Base-by-base conservation (phyloP, 768 basidiomycete species). In the Harrya chromipes region DNA sequence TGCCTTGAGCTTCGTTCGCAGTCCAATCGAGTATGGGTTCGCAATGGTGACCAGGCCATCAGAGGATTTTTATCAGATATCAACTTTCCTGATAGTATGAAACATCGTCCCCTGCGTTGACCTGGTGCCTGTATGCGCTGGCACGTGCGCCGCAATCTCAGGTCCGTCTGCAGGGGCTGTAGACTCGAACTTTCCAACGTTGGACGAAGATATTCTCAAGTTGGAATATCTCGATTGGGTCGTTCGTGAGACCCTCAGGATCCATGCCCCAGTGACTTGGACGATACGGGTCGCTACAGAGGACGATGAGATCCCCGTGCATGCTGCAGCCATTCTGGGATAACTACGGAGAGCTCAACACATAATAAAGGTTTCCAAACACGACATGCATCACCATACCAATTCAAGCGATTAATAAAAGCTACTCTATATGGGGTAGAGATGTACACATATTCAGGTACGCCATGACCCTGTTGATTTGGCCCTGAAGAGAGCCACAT, bases 41-140 rank as follows among this genome's bases (percentile, higher is more conserved):
- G n/a, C n/a, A 51, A 72, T 72, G n/a, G 73, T 87, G 71, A 73
- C 77, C 11, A 72, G 26, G n/a, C n/a, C 77, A 33, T 65, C 72
- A n/a, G 83, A 87, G 53, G 74, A 80, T 2, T 67, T 82, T 20
- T 81, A 74, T 55, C 85, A 84, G 55, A 84, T 85, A 52, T 76
- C 78, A 11, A 84, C 81, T 0, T 84, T 85, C 61, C 71, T 85
- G 26, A 73, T 79, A 13, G 80, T 79, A 87, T 67, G 84, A 86
- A 62, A 83, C 83, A 1, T 77, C 77, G 16, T 72, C 80, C 1
- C 73, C 73, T 6, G 78, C 82, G 4, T 68, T 85, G 14, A 74
- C 81, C 7, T 87, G 83, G 83, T 78, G 77, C 47, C 70, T 87
- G 3, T 83, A 81, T 61, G 74, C 77, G 37, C 75, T 87, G 46